Percentiles rank a stretch among this genome's conserved stretches.
These are phyloP conservation scores for Candida arabinofermentans DNA, from an alignment of 805 yeast species.

Conservation along the genomic window DNA sequence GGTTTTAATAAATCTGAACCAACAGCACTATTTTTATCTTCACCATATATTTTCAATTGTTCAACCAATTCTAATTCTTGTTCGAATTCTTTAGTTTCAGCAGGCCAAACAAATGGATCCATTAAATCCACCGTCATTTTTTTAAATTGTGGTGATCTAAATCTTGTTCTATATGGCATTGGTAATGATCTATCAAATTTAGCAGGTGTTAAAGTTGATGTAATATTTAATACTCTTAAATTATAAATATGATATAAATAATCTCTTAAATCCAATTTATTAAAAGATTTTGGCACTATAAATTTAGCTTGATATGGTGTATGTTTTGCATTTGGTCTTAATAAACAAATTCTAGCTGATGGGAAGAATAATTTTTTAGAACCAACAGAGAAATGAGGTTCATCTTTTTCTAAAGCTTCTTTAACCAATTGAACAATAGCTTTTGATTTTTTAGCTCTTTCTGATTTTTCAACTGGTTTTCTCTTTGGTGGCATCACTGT, in stretches of 20 bases:
- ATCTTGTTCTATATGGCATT: conserved; percentile 58
- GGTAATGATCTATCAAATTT: conserved; percentile 54
- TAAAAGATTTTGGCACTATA: conserved; percentile 89
- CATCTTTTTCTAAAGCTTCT: conserved; percentile 54
- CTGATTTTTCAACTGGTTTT: conserved; percentile 14
- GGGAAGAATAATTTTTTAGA: conserved; percentile 78
- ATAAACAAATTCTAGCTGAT: conserved; percentile 69
- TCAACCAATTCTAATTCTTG: conserved; percentile 32
- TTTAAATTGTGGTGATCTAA: conserved; percentile 76
- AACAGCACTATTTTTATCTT: conserved; percentile 40
- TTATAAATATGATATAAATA: conserved; percentile 89
- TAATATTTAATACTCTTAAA: conserved; percentile 80
- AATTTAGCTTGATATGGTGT: conserved; percentile 97
- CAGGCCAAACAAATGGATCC: conserved; percentile 96
- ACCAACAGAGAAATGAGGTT: conserved; percentile 83
- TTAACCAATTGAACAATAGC: conserved; percentile 26
- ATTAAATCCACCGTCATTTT: conserved; percentile 97
- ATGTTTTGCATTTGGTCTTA: conserved; percentile 93
- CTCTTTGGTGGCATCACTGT: conserved; percentile 26
- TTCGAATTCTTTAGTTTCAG: conserved; percentile 34
- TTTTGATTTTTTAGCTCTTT: conserved; percentile 26
- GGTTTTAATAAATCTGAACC: conserved; percentile 74
- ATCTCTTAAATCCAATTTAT: conserved; percentile 91
- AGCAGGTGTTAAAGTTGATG: conserved; percentile 80
- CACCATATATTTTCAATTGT: conserved; percentile 49